Evolutionary conservation across 306 rosid species (phyloP).

Genomic region (Lotus japonicus): DNA sequence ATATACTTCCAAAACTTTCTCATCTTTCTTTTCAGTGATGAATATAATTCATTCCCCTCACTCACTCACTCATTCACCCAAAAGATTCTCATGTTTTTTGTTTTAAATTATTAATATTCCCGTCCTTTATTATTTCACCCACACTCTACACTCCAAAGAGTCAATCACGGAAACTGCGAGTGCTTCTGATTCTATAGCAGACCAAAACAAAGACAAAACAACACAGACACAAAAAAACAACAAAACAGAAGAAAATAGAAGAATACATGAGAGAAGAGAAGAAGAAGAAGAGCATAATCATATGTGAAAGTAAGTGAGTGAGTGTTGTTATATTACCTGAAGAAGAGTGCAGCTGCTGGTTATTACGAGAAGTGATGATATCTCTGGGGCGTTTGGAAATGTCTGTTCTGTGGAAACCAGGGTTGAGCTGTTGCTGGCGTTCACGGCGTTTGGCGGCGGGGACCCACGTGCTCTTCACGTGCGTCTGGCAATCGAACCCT

Average conservation of each 20-base stretch:
- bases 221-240: too few species aligned
- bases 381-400: too few species aligned
- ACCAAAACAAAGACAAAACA: not conserved
- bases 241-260: too few species aligned
- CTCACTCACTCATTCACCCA: too few species aligned
- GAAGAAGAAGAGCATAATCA: too few species aligned
- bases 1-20: constrained; percentile 33
- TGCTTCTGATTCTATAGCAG: not conserved
- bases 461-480: constrained; percentile 91
- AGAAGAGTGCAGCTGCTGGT: too few species aligned
- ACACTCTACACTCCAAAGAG: not conserved
- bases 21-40: constrained; percentile 34
- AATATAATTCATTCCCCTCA: constrained; percentile 13
- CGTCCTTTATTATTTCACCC: too few species aligned
- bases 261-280: not conserved
- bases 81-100: too few species aligned
- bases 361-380: too few species aligned
- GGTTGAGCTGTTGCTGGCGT: constrained; percentile 39
- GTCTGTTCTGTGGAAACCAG: not conserved
- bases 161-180: constrained; percentile 30
- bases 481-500: constrained; percentile 80
- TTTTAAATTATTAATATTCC: too few species aligned
- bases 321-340: too few species aligned
- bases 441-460: constrained; percentile 82
- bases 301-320: too few species aligned